These are phyloP conservation scores for Endocarpon pusillum DNA, from an alignment of 495 filamentous ascomycete species.

Conservation along the genomic window DNA sequence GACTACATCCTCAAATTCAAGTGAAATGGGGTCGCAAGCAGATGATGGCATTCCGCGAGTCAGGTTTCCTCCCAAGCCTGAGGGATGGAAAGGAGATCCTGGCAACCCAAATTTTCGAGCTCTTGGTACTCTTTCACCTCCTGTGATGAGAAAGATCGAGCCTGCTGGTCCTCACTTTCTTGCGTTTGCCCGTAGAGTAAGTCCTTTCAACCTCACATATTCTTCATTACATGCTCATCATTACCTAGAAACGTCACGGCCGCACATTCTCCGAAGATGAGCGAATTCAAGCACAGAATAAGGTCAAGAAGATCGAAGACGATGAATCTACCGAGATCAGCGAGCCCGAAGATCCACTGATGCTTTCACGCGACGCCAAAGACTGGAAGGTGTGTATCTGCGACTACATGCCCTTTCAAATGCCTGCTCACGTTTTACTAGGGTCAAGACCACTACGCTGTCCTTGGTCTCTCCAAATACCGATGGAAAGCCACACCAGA, in stretches of 20 bases:
- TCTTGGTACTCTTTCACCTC: constrained; percentile 46
- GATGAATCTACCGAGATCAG: constrained; percentile 79
- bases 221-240: not conserved
- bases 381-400: constrained; percentile 77
- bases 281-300: constrained; percentile 84
- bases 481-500: constrained; percentile 84
- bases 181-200: constrained; percentile 82
- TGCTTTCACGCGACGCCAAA: constrained; percentile 85
- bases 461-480: constrained; percentile 84
- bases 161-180: constrained; percentile 95
- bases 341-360: constrained; percentile 78
- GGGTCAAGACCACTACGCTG: constrained; percentile 95
- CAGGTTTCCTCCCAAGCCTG: constrained; percentile 58
- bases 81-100: constrained; percentile 74
- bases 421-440: constrained; percentile 15
- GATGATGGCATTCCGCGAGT: no score
- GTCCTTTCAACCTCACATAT: constrained; percentile 5
- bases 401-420: not conserved
- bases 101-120: constrained; percentile 90
- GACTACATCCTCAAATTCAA: no score
- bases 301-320: constrained; percentile 87
- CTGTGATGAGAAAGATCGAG: constrained; percentile 73
- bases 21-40: no score
- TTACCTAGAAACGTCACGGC: constrained; percentile 60
- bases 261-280: constrained; percentile 98